phyloP scores from a whole-genome alignment of 805 yeast species.

The Yamadazyma sp. region DNA sequence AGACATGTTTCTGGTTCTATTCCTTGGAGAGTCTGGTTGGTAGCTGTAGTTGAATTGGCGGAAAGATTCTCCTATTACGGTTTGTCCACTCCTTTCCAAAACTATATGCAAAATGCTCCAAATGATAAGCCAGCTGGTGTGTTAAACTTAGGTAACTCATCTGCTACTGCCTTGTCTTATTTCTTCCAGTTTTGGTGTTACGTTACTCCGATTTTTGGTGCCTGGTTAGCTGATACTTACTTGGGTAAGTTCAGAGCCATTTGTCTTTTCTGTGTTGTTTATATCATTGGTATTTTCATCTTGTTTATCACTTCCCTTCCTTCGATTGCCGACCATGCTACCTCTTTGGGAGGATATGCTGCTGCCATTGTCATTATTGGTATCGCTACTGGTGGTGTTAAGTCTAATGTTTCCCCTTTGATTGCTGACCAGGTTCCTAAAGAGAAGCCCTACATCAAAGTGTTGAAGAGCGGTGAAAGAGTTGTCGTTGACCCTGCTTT shows the following conservation, averaged over 20 bases:
- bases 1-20: conserved; percentile 52
- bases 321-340: conserved; percentile 45
- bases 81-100: conserved; percentile 70
- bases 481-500: conserved; percentile 60
- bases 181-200: conserved; percentile 83
- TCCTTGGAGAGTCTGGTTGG: conserved; percentile 59
- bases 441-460: conserved; percentile 37
- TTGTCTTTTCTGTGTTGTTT: conserved; percentile 56
- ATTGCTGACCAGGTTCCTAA: conserved; percentile 62
- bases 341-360: conserved; percentile 64
- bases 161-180: conserved; percentile 71
- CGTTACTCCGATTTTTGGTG: conserved; percentile 76
- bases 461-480: conserved; percentile 39
- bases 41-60: conserved; percentile 71
- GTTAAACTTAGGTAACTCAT: conserved; percentile 55
- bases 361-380: conserved; percentile 62
- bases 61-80: conserved; percentile 85
- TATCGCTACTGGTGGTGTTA: conserved; percentile 79
- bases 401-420: conserved; percentile 71
- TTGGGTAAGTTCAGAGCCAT: conserved; percentile 74
- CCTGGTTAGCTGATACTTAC: conserved; percentile 70
- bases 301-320: conserved; percentile 72
- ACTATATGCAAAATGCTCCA: conserved; percentile 67
- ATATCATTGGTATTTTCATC: conserved; percentile 61
- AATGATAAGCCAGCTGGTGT: conserved; percentile 44